Percentiles rank a stretch among this genome's conserved stretches.
Conservation (phyloP, 2,329 filamentous ascomycete genomes). For the Colletotrichum sojae region DNA sequence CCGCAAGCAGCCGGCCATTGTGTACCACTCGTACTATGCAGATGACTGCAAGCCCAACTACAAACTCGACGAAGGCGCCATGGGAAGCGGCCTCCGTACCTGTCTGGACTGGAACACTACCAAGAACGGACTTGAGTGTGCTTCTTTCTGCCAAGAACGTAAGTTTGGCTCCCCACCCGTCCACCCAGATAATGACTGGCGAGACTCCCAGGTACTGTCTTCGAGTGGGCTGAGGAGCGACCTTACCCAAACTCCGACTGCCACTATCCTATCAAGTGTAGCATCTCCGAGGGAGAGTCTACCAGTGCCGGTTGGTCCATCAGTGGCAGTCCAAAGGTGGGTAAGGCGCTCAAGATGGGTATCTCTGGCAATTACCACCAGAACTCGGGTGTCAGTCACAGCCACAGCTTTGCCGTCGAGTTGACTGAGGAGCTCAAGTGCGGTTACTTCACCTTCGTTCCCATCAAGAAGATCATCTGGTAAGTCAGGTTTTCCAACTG, state of each 20-base stretch:
- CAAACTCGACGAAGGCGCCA: constrained; percentile 1
- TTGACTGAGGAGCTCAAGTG: constrained; percentile 27
- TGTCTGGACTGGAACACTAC: constrained; percentile 7
- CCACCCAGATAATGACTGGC: background rate
- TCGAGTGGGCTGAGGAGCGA: constrained; percentile 47
- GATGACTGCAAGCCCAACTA: constrained; percentile 1
- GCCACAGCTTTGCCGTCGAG: constrained; percentile 24
- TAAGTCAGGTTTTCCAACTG: background rate
- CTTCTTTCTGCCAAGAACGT: constrained; percentile 12
- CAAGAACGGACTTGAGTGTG: constrained; percentile 6
- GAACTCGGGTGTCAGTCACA: background rate
- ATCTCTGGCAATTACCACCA: constrained; percentile 40
- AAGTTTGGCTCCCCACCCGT: background rate
- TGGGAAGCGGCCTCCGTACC: background rate
- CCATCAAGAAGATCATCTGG: constrained; percentile 40
- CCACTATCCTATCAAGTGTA: constrained; percentile 51
- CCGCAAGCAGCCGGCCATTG: background rate
- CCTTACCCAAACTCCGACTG: constrained; percentile 53
- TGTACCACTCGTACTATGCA: constrained; percentile 19
- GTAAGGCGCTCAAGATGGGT: constrained; percentile 45
- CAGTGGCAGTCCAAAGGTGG: constrained; percentile 50
- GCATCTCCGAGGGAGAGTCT: constrained; percentile 47
- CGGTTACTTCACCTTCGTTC: constrained; percentile 43
- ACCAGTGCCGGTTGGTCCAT: constrained; percentile 46
- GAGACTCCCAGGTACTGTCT: constrained; percentile 42